Conservation (phyloP, 1,284 basidiomycete genomes). For the Austroboletus novae-zelandiae region DNA sequence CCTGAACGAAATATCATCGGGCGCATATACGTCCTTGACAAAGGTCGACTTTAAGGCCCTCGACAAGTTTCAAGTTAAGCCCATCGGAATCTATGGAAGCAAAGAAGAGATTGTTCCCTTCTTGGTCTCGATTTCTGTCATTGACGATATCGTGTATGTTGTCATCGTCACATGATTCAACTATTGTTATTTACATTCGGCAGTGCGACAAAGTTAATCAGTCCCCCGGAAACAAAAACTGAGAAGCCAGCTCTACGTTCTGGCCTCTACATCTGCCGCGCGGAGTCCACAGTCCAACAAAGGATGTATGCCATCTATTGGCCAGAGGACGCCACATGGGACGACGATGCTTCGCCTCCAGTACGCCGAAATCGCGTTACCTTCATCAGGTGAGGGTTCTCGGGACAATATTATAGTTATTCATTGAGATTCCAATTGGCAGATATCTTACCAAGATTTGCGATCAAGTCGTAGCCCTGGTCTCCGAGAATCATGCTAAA, state of each 20-base stretch:
- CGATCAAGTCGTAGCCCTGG: conserved; percentile 49
- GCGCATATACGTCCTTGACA: conserved; percentile 49
- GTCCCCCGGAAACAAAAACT: conserved; percentile 10
- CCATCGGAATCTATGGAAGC: conserved; percentile 56
- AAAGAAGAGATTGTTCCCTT: conserved; percentile 47
- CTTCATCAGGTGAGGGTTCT: conserved; percentile 50
- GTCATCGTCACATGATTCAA: neutral
- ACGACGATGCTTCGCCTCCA: conserved; percentile 46
- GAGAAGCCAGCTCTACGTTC: conserved; percentile 40
- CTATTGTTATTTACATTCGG: neutral
- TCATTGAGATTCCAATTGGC: neutral
- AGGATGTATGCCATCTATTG: conserved; percentile 53
- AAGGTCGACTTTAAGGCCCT: conserved; percentile 52
- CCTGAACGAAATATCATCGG: conserved; percentile 45
- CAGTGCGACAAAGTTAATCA: conserved; percentile 14
- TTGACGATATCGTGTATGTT: conserved; percentile 40
- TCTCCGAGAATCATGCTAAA: conserved; percentile 45
- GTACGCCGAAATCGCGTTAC: conserved; percentile 53
- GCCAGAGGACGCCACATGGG: conserved; percentile 62
- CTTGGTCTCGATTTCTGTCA: conserved; percentile 33
- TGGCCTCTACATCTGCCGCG: conserved; percentile 46
- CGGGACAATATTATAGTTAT: neutral
- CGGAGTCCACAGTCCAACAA: conserved; percentile 7
- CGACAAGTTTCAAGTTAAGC: conserved; percentile 42
- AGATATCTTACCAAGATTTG: conserved; percentile 57